phyloP scores from a whole-genome alignment of 75 land plant species.

The Sequoia sempervirens region DNA sequence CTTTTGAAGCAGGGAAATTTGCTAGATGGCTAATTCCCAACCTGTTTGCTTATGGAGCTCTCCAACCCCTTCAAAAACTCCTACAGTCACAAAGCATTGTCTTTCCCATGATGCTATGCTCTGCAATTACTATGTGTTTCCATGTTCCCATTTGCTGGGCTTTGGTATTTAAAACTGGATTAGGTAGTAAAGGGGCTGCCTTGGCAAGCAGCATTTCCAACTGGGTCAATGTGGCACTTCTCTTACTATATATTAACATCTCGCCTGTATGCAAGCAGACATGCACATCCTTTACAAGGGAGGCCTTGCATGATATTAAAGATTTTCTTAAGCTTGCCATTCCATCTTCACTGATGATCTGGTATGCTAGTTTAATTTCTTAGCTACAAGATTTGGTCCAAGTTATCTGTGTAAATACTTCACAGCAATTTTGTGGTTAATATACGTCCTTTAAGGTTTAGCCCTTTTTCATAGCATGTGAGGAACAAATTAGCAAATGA shows the following conservation, averaged over 20 bases:
- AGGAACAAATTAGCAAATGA: neutral
- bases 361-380: slow-evolving; percentile 29
- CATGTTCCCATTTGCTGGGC: slow-evolving; percentile 72
- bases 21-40: slow-evolving; percentile 62
- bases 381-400: neutral
- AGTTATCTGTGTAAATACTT: neutral
- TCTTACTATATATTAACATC: slow-evolving; percentile 42
- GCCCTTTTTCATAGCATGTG: neutral
- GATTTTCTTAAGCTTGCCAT: slow-evolving; percentile 59
- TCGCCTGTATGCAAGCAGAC: slow-evolving; percentile 55
- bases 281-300: slow-evolving; percentile 53
- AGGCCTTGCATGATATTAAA: slow-evolving; percentile 47
- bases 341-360: slow-evolving; percentile 79
- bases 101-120: slow-evolving; percentile 61
- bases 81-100: slow-evolving; percentile 77
- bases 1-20: slow-evolving; percentile 53
- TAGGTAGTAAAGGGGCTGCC: slow-evolving; percentile 84
- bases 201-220: slow-evolving; percentile 55
- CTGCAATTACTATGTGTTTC: slow-evolving; percentile 31
- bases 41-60: slow-evolving; percentile 56
- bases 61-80: slow-evolving; percentile 60
- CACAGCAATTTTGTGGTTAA: neutral
- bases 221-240: slow-evolving; percentile 58
- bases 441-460: neutral
- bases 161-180: slow-evolving; percentile 58